Conservation (phyloP, 2,329 filamentous ascomycete genomes). For the Colletotrichum coccodes region DNA sequence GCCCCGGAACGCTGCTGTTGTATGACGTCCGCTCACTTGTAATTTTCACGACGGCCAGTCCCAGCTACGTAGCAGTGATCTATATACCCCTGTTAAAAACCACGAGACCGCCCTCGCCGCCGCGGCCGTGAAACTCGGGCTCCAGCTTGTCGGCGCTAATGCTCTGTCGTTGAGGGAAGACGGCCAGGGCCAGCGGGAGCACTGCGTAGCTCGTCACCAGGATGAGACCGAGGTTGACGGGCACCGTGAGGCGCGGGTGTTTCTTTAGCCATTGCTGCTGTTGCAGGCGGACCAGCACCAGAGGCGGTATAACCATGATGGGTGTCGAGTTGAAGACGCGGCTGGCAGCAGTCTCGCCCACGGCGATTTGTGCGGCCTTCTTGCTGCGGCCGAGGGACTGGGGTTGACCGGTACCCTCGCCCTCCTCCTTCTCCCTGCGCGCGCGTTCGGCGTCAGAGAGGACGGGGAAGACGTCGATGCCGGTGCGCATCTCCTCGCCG, state of each 20-base stretch:
- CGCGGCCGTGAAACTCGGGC: conserved; percentile 84
- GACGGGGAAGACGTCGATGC: conserved; percentile 92
- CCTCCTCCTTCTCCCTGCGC: conserved; percentile 63
- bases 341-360: conserved; percentile 91
- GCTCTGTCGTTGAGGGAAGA: conserved; percentile 91
- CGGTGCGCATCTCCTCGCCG: conserved; percentile 90
- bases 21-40: background rate
- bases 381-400: conserved; percentile 83
- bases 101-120: conserved; percentile 84
- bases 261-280: conserved; percentile 82
- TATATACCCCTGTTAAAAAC: conserved; percentile 96
- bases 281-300: conserved; percentile 87
- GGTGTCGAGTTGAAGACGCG: conserved; percentile 94
- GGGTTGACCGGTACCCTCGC: conserved; percentile 71
- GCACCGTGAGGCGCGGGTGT: conserved; percentile 80
- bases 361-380: conserved; percentile 87
- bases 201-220: conserved; percentile 88
- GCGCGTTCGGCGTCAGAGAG: conserved; percentile 76
- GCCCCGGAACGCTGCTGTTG: background rate
- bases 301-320: conserved; percentile 94
- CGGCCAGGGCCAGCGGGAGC: conserved; percentile 87
- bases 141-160: conserved; percentile 82
- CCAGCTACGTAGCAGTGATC: background rate
- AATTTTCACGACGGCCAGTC: background rate
- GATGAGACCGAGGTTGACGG: conserved; percentile 89